A percentile compares a stretch with the other conserved stretches of the same genome.
Evolutionary conservation across 495 filamentous ascomycete genomes (phyloP).

Genomic region (Hyaloscypha bicolor): DNA sequence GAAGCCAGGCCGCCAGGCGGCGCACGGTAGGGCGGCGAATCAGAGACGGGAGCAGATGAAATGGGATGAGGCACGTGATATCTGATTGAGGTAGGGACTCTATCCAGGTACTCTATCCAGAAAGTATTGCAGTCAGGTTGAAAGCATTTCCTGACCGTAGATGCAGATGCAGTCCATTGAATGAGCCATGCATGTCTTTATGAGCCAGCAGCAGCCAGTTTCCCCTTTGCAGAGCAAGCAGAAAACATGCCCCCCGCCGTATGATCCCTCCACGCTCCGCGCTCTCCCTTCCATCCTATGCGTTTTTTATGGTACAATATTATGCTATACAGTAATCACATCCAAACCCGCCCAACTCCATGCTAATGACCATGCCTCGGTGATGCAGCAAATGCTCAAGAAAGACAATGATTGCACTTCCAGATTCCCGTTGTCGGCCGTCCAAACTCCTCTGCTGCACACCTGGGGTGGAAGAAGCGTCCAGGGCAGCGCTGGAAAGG

Average conservation of each 20-base stretch:
- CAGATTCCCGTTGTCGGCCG: conserved; percentile 14
- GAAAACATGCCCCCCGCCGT: neutral
- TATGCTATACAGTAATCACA: conserved; percentile 11
- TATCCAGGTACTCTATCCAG: neutral
- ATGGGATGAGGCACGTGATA: neutral
- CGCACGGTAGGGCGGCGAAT: neutral
- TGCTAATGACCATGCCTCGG: conserved; percentile 20
- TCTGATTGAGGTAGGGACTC: neutral
- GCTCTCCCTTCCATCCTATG: neutral
- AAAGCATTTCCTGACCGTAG: neutral
- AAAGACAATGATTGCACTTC: conserved; percentile 29
- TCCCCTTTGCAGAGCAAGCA: neutral
- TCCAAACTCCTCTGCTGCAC: conserved; percentile 21
- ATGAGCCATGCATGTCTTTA: neutral
- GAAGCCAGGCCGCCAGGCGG: neutral
- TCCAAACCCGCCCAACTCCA: conserved; percentile 13
- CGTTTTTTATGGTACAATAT: conserved; percentile 6
- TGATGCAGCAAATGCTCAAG: conserved; percentile 21
- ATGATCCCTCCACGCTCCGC: neutral
- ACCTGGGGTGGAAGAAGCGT: conserved; percentile 28
- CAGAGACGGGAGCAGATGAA: neutral
- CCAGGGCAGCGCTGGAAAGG: conserved; percentile 25
- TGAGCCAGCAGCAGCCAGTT: neutral
- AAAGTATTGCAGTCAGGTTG: neutral
- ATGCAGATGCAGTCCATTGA: neutral